These are phyloP conservation scores for Saccharomyces cerevisiae DNA, from an alignment of 805 yeast genomes.

Conservation along the genomic window DNA sequence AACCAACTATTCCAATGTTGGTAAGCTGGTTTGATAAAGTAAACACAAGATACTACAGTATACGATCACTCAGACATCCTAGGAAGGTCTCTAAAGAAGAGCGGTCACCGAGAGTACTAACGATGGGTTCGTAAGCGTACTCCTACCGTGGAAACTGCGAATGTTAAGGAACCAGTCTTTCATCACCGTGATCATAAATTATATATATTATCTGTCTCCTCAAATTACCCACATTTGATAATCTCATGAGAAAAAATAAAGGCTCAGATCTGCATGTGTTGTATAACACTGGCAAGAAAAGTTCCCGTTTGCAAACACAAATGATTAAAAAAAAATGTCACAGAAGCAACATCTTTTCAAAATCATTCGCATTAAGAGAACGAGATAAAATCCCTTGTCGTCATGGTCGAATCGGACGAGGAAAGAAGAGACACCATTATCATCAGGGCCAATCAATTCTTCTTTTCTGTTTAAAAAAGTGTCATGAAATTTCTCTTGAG, in stretches of 20 bases:
- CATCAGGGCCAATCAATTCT: conserved; percentile 32
- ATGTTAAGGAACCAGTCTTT: conserved; percentile 61
- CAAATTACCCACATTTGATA: not conserved
- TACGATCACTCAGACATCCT: conserved; percentile 72
- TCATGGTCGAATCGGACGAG: conserved; percentile 91
- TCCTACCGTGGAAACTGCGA: conserved; percentile 96
- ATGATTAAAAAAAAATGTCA: not conserved
- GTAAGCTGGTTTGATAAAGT: not conserved
- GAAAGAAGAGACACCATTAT: conserved; percentile 70
- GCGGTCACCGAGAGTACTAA: conserved; percentile 77
- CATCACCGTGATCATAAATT: conserved; percentile 47
- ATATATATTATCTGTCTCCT: not conserved
- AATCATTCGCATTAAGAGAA: conserved; percentile 23
- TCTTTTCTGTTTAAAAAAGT: not conserved
- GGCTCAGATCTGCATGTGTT: conserved; percentile 28
- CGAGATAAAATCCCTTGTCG: conserved; percentile 59
- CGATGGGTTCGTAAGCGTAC: conserved; percentile 75
- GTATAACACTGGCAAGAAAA: conserved; percentile 79
- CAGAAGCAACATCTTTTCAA: not conserved
- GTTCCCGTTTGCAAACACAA: conserved; percentile 31
- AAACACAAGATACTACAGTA: not conserved
- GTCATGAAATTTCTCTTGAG: conserved; percentile 10
- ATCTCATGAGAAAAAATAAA: conserved; percentile 5
- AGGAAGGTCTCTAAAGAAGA: conserved; percentile 60
- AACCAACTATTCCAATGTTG: no score